phyloP scores from a whole-genome alignment of 2,329 filamentous ascomycete genomes.

The Clonostachys sp. region DNA sequence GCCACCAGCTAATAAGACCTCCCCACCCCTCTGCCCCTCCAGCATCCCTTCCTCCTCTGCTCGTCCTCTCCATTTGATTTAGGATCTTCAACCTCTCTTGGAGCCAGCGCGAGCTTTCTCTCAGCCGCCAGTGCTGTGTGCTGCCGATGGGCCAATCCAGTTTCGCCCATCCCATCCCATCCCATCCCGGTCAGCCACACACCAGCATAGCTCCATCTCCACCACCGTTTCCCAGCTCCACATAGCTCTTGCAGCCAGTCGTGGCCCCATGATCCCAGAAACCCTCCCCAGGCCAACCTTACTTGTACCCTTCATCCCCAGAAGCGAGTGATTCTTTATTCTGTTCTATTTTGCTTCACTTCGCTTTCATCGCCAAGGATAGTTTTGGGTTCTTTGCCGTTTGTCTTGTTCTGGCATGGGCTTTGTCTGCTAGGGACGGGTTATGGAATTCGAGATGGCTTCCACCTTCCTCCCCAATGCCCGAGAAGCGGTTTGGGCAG shows the following conservation, averaged over 20 bases:
- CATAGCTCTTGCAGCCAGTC: background rate
- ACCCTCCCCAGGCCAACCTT: background rate
- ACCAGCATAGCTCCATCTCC: background rate
- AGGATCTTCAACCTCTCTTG: constrained; percentile 11
- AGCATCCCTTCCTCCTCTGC: constrained; percentile 2
- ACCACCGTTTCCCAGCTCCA: background rate
- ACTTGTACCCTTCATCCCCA: background rate
- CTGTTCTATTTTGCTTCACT: background rate
- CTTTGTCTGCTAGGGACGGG: constrained; percentile 35
- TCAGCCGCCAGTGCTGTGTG: background rate
- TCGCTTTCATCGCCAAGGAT: constrained; percentile 15
- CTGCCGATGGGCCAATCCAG: background rate
- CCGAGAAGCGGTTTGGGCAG: constrained; percentile 38
- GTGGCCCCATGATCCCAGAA: too few relatives aligned
- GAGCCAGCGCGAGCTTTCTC: constrained; percentile 8
- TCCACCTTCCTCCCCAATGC: constrained; percentile 34
- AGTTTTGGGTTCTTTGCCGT: too few relatives aligned
- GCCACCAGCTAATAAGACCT: constrained; percentile 3
- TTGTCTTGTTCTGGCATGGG: too few relatives aligned
- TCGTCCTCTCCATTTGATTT: background rate
- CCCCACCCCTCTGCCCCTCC: constrained; percentile 3
- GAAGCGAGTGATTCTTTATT: background rate
- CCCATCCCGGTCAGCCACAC: background rate
- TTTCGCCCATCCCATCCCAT: constrained; percentile 5
- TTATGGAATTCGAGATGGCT: constrained; percentile 35